Base-by-base conservation (phyloP, 306 rosid species). In the Chamaecrista fasciculata region DNA sequence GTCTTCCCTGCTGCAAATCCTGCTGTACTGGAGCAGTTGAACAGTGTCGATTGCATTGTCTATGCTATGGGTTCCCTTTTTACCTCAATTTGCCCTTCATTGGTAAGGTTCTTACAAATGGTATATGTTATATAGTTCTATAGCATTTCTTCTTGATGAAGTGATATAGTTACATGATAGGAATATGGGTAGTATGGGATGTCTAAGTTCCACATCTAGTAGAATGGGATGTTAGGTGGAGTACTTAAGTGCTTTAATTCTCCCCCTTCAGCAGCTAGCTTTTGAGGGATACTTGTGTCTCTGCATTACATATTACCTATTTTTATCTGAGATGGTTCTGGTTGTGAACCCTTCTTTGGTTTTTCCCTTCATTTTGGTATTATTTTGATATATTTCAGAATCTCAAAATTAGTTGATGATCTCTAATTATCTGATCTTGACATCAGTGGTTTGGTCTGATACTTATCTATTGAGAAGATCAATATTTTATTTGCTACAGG, bases 1-100 rank as follows among this genome's bases (percentile, higher is more conserved):
- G 97, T 93, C 69, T 93, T 93, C 76, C 98, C 96, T 15, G 39
- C 88, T 16, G 81, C 81, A 73, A 93, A 93, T 64, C 82, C 75
- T 46, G 52, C 80, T 70, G 96, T 90, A 56, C 74, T 88, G 73
- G 95, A 88, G 77, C 96, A 90, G 78, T 80, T 93, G 78, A 76
- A 76, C 40, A 79, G 66, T 51, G 93, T 90, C 61, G 90, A 90
- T 64, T 88, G 98, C 79, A 74, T 93, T 81, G 87, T 93, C 51
- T 93, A 90, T 83, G 98, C 96, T 51, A 93, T 93, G 97, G 98
- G 98, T 34, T 93, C 98, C 51, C 97, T 93, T 75, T 88, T 88
- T 73, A 93, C 98, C 46, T 93, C 97, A 50, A 74, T 87, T 64
- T 90, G 98, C 73, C 98, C 98, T 63, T 93, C 98, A 18, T 74